Conservation (phyloP, 148 eudicot species). For the Spergularia marina region DNA sequence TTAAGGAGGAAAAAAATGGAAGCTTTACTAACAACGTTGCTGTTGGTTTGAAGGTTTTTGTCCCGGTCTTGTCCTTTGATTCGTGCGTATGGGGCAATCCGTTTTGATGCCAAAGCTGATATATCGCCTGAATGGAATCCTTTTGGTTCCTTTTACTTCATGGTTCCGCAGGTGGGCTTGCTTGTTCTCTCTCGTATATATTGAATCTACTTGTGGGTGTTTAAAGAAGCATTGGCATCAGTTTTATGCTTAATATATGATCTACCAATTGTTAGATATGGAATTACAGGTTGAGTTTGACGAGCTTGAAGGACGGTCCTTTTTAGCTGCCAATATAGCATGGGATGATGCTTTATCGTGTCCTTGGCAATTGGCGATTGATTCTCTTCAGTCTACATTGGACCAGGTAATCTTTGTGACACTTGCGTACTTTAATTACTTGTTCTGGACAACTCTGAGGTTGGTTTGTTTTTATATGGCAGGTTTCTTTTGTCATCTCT, state of each 20-base stretch:
- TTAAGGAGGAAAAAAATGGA: neutral
- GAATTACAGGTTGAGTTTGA: slow-evolving; percentile 83
- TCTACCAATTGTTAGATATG: slow-evolving; percentile 38
- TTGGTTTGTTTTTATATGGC: slow-evolving; percentile 28
- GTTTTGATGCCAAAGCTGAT: slow-evolving; percentile 73
- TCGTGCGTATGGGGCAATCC: slow-evolving; percentile 97
- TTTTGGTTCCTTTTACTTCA: slow-evolving; percentile 92
- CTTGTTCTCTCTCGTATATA: slow-evolving; percentile 15
- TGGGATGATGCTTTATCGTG: slow-evolving; percentile 79
- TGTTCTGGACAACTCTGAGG: neutral
- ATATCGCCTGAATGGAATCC: slow-evolving; percentile 79
- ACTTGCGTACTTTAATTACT: slow-evolving; percentile 2
- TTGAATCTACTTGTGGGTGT: neutral
- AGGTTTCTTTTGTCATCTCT: slow-evolving; percentile 51
- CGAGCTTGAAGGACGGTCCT: slow-evolving; percentile 87
- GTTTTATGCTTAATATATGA: slow-evolving; percentile 32
- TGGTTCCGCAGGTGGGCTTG: slow-evolving; percentile 78
- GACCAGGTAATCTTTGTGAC: slow-evolving; percentile 46
- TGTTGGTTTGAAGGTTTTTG: slow-evolving; percentile 54
- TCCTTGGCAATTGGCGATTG: slow-evolving; percentile 57
- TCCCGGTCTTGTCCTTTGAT: slow-evolving; percentile 77
- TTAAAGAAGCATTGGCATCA: slow-evolving; percentile 7
- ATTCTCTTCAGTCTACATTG: slow-evolving; percentile 62
- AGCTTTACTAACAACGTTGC: neutral
- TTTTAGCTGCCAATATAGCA: slow-evolving; percentile 79